Conservation (phyloP, 192 early-diverging fungal species). For the Coemansia sp. region DNA sequence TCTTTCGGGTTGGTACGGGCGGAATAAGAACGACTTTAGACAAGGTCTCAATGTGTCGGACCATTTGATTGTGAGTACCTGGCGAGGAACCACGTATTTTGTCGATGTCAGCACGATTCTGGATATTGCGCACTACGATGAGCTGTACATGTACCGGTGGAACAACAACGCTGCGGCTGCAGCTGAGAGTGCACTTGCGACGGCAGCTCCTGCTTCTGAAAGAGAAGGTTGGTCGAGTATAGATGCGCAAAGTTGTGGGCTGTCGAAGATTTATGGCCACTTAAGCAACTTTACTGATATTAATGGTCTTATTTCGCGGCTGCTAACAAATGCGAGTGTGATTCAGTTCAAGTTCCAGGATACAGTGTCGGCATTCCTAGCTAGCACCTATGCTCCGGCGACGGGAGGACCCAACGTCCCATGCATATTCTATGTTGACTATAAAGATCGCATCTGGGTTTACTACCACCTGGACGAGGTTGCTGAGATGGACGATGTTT, state of each 20-base stretch:
- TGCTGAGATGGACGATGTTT: conserved; percentile 54
- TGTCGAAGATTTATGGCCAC: conserved; percentile 28
- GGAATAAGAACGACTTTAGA: conserved; percentile 39
- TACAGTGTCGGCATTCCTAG: conserved; percentile 51
- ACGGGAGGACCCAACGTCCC: conserved; percentile 54
- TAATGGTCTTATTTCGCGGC: conserved; percentile 39
- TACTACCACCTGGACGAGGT: conserved; percentile 55
- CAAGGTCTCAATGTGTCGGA: conserved; percentile 38
- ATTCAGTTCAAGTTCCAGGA: conserved; percentile 57
- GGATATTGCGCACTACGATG: conserved; percentile 49
- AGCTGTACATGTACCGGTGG: conserved; percentile 44
- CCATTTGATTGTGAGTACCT: conserved; percentile 51
- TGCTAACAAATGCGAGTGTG: conserved; percentile 48
- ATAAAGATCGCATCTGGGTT: conserved; percentile 54
- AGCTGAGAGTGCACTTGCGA: conserved; percentile 13
- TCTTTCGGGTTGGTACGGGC: conserved; percentile 49
- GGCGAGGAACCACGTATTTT: conserved; percentile 54
- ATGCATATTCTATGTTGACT: conserved; percentile 56
- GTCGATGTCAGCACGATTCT: conserved; percentile 45
- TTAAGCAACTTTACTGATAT: conserved; percentile 39
- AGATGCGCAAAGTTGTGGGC: conserved; percentile 18
- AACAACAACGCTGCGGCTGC: conserved; percentile 16
- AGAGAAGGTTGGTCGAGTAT: conserved; percentile 15
- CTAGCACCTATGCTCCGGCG: conserved; percentile 49
- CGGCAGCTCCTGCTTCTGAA: conserved; percentile 14